phyloP scores from a whole-genome alignment of 768 basidiomycete genomes.

The Auriscalpium vulgare region DNA sequence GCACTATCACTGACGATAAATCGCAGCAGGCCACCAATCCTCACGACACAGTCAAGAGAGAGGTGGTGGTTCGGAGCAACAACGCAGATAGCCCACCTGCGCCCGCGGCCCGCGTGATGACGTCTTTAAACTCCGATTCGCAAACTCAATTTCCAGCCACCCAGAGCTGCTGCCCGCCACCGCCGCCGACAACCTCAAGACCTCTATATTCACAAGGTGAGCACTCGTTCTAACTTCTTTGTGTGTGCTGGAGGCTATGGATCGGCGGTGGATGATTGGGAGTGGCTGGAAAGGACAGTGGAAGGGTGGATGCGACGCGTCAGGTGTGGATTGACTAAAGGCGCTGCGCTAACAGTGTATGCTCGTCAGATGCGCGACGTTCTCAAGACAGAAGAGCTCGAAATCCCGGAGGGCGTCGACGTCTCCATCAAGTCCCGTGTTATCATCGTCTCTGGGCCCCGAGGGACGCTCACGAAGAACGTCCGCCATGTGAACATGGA shows the following conservation, averaged over 20 bases:
- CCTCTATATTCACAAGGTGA: slow-evolving; percentile 21
- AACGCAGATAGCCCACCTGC: not conserved
- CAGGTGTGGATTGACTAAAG: slow-evolving; percentile 22
- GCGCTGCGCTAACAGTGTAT: slow-evolving; percentile 18
- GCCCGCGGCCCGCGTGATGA: not conserved
- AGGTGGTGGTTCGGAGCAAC: slow-evolving; percentile 17
- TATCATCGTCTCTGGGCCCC: slow-evolving; percentile 87
- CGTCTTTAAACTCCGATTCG: slow-evolving; percentile 10
- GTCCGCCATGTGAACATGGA: slow-evolving; percentile 94
- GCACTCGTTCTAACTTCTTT: slow-evolving; percentile 8
- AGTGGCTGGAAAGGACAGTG: not conserved
- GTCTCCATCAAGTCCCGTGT: slow-evolving; percentile 86
- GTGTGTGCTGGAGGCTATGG: not conserved
- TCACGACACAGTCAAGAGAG: slow-evolving; percentile 14
- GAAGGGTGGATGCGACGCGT: slow-evolving; percentile 32
- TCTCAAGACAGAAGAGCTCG: slow-evolving; percentile 88
- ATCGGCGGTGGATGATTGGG: slow-evolving; percentile 2
- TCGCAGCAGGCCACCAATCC: slow-evolving; percentile 6
- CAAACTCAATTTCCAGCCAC: slow-evolving; percentile 14
- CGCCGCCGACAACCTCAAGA: slow-evolving; percentile 25
- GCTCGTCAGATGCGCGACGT: slow-evolving; percentile 78
- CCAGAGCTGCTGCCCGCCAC: slow-evolving; percentile 13
- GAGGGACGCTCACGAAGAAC: slow-evolving; percentile 88
- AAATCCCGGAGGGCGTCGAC: slow-evolving; percentile 78
- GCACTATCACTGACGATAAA: not conserved